phyloP scores from a whole-genome alignment of 23 red algal species.

The Gracilaria domingensis region DNA sequence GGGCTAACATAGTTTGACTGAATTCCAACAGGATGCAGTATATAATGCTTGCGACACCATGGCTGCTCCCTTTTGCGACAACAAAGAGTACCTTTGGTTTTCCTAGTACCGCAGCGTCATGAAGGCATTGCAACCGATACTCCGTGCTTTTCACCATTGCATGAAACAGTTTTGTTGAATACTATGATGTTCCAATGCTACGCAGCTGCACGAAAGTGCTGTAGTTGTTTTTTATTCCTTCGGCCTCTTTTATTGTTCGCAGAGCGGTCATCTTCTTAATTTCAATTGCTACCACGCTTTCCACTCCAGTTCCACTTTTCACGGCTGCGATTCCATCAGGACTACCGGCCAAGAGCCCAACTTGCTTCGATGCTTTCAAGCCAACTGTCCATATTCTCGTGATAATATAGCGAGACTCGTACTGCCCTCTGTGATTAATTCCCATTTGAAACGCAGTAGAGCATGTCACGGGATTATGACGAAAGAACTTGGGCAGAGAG shows the following conservation, averaged over 20 bases:
- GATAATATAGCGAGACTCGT: no score
- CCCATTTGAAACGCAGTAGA: no score
- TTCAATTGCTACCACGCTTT: background rate
- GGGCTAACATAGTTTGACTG: background rate
- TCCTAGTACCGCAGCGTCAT: conserved; percentile 30
- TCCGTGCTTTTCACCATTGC: background rate
- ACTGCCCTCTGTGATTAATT: no score
- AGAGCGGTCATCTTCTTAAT: conserved; percentile 26
- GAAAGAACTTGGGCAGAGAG: no score
- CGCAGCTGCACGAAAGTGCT: background rate
- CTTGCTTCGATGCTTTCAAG: no score
- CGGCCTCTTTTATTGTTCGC: background rate
- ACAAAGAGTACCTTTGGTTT: background rate
- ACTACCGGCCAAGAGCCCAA: conserved; percentile 28
- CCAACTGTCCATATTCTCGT: no score
- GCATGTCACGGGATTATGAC: no score
- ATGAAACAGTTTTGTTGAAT: conserved; percentile 8
- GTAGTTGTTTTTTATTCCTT: background rate
- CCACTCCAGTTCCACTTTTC: background rate
- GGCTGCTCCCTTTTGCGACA: conserved; percentile 1
- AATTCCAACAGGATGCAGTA: conserved; percentile 24
- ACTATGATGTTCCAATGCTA: background rate
- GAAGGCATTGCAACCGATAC: conserved; percentile 5
- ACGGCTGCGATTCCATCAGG: conserved; percentile 19
- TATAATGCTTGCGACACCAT: conserved; percentile 13